A percentile compares a stretch with the other conserved stretches of the same genome.
Evolutionary conservation across 768 basidiomycete species (phyloP).

Genomic region (Suillus ampliporus): DNA sequence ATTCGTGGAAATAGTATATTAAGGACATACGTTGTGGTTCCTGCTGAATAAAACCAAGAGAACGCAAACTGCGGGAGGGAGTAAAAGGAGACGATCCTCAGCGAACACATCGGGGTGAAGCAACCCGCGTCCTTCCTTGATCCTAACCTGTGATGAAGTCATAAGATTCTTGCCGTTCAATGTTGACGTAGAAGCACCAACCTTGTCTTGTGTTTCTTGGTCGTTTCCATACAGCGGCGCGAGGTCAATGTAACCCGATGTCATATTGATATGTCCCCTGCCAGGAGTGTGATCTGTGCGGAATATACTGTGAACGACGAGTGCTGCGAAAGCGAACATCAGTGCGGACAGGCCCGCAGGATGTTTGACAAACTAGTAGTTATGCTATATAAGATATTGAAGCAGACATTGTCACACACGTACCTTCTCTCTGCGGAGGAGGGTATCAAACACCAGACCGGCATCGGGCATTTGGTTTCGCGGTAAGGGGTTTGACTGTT

Average conservation of each 20-base stretch:
- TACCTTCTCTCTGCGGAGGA: constrained; percentile 75
- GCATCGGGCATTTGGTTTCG: constrained; percentile 76
- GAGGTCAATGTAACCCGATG: constrained; percentile 87
- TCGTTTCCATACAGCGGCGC: constrained; percentile 83
- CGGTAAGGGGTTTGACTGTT: constrained; percentile 68
- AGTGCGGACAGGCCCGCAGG: constrained; percentile 79
- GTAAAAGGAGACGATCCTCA: constrained; percentile 76
- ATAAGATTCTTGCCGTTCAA: not conserved
- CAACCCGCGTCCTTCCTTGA: constrained; percentile 66
- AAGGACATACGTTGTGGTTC: constrained; percentile 78
- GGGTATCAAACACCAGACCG: constrained; percentile 79
- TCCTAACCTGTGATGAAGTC: constrained; percentile 27
- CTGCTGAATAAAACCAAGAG: constrained; percentile 82
- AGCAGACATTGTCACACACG: not conserved
- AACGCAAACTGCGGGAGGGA: constrained; percentile 78
- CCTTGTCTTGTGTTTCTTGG: constrained; percentile 60
- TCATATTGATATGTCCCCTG: constrained; percentile 68
- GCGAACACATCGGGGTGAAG: constrained; percentile 77
- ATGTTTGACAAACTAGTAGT: constrained; percentile 67
- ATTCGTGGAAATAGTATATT: not conserved
- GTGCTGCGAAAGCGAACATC: constrained; percentile 83
- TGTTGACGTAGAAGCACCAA: constrained; percentile 36
- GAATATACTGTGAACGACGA: constrained; percentile 89
- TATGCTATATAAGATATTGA: constrained; percentile 10
- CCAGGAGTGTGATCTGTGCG: constrained; percentile 73